Base-by-base conservation (phyloP, 2,329 filamentous ascomycete species). In the Xylaria digitata region DNA sequence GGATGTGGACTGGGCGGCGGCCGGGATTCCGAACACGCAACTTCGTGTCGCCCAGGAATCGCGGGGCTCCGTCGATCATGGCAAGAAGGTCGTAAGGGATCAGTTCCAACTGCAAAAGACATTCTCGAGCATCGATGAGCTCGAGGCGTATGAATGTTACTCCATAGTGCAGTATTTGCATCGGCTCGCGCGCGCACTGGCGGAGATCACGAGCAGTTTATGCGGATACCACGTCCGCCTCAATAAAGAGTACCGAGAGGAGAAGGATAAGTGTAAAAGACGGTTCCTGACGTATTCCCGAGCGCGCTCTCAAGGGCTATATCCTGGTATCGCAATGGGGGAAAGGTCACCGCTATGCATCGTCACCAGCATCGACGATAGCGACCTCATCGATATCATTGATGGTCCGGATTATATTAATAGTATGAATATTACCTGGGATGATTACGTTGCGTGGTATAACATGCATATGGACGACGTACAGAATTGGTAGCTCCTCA, bases 281-380 rank as follows among this genome's bases (percentile, higher is more conserved):
- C 6, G 0, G n/a, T 53, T 53, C 17, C 1, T 7, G 0, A 2
- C 2, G 6, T 6, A 21, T 2, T 4, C 30, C 32, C 1, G 7
- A 3, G 6, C 2, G n/a, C 6, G 4, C 17, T n/a, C n/a, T 0
- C 3, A 3, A 2, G 9, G n/a, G 19, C 2, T 1, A 9, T 37
- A 15, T 21, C 6, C 1, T 0, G 32, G 49, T 1, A 9, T 30
- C 1, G 49, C 30, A 4, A 5, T 21, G 1, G 49, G 49, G 6
- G 9, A 11, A 8, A 4, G 5, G 17, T 53, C 49, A 6, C 30
- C 30, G 30, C 49, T 53, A 9, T 2, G 30, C 11, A 34, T 6
- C 8, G 30, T 37, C 49, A 53, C 30, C 8, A 34, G 19, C n/a
- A 17, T 19, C 2, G 9, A 34, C 32, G 30, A 53, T 21, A n/a